Conservation (phyloP, 805 yeast genomes). For the Zygosaccharomyces pseudorouxii region DNA sequence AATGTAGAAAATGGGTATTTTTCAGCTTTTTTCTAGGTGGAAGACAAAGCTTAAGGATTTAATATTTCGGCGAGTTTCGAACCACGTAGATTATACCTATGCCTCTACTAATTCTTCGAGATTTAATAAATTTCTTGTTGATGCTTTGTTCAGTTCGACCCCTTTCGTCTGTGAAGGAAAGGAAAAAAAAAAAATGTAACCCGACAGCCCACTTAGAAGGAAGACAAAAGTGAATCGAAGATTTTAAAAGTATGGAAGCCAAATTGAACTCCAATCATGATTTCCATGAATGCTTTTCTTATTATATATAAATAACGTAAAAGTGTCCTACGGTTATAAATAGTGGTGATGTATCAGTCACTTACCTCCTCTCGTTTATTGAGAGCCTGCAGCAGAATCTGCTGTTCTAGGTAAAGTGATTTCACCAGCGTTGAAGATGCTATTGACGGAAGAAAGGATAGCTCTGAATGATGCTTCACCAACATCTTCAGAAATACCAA, state of each 20-base stretch:
- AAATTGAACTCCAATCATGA: too few species aligned
- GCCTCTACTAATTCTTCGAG: not conserved
- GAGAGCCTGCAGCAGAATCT: slow-evolving; percentile 19
- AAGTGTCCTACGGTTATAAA: not conserved
- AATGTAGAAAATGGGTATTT: not conserved
- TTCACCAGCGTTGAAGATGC: slow-evolving; percentile 30
- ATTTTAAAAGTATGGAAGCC: too few species aligned
- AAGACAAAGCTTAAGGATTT: not conserved
- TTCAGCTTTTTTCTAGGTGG: not conserved
- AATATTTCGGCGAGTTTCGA: not conserved
- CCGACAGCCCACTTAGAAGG: not conserved
- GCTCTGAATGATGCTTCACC: slow-evolving; percentile 78
- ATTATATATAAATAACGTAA: too few species aligned
- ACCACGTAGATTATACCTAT: not conserved
- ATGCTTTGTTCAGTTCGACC: not conserved
- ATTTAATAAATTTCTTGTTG: not conserved
- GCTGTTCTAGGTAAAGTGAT: slow-evolving; percentile 22
- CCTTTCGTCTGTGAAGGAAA: slow-evolving; percentile 1
- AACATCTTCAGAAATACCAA: slow-evolving; percentile 86
- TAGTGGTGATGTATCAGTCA: not conserved
- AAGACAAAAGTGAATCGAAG: not conserved
- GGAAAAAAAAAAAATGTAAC: slow-evolving; percentile 1
- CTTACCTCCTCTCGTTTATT: slow-evolving; percentile 7
- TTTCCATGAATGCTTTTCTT: too few species aligned
- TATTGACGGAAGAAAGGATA: slow-evolving; percentile 59